Conservation (phyloP, 768 basidiomycete species). For the Xanthoconium purpureum region DNA sequence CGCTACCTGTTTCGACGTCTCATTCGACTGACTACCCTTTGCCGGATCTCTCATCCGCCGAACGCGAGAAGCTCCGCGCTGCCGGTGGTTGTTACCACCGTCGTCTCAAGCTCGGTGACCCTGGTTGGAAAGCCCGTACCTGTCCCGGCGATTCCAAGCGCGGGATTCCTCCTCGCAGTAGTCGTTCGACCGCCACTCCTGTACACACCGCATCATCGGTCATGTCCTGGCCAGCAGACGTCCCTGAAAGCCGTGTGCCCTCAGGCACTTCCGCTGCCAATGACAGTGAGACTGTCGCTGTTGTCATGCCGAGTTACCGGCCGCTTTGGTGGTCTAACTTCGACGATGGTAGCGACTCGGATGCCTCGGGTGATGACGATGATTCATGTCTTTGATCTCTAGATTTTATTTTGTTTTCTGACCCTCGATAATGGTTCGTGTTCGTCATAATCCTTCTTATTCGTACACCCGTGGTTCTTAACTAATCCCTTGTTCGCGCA, state of each 20-base stretch:
- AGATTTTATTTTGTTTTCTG: not conserved
- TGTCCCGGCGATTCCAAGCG: not conserved
- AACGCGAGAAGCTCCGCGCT: not conserved
- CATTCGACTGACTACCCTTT: not conserved
- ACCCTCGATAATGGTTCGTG: not conserved
- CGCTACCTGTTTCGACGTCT: not conserved
- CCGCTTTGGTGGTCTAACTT: not conserved
- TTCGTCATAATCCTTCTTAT: not conserved
- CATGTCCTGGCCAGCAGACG: no score
- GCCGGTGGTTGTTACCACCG: not conserved
- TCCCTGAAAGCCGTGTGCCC: no score
- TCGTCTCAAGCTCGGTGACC: not conserved
- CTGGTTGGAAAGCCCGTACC: not conserved
- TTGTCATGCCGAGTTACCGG: not conserved
- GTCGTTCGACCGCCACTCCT: not conserved
- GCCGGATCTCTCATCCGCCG: not conserved
- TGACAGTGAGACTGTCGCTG: not conserved
- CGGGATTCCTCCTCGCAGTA: not conserved
- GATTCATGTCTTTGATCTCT: not conserved
- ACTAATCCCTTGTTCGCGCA: not conserved
- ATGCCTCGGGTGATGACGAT: not conserved
- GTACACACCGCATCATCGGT: not conserved
- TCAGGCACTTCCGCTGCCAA: not conserved
- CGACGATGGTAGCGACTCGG: not conserved
- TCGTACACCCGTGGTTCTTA: not conserved